Base-by-base conservation (phyloP, 139 green algal genomes). In the Volvox reticuliferus region DNA sequence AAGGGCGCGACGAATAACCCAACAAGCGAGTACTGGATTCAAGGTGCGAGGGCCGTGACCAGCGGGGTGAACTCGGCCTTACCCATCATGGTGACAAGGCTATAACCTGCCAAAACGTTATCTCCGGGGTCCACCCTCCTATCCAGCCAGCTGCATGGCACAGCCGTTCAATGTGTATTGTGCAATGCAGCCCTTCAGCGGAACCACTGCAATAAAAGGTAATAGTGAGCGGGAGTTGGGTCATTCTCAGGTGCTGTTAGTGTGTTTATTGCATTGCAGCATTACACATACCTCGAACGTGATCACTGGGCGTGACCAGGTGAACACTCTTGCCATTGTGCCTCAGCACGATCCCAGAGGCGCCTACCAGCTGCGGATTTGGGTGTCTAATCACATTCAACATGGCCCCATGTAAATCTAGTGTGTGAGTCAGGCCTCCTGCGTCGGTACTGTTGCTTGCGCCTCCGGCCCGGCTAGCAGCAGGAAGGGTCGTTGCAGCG, bases 191-290 rank as follows among this genome's bases (percentile, higher is more conserved):
- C 86, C 86, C 30, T 76, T 83, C 1, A 90, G 30, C 1, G 86
- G 71, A 0, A 90, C 50, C 50, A 90, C 86, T 90, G 86, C 86
- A 69, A 84, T 73, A 55, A 69, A 67, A 33, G 78, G 44, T 55
- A 14, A 55, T 55, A 55, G 44, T 55, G 44, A 55, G 44, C 5
- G 44, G 44, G n/a, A n/a, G 9, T 55, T 9, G 44, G 44, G 44
- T 55, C 44, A 55, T 55, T 55, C n/a, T 55, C 44, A 55, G 5
- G 5, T 9, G 44, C 44, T 55, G 44, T 55, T 55, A 55, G 44
- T 9, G n/a, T n/a, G n/a, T n/a, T n/a, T 9, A 55, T 44, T 3
- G 81, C 16, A 75, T 1, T 9, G 55, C 6, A 87, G 55, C 6
- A n/a, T 5, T 21, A 50, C 55, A 86, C 86, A 0, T 76, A 90